These are phyloP conservation scores for Fusarium coicis DNA, from an alignment of 2,329 filamentous ascomycete genomes.

Conservation along the genomic window DNA sequence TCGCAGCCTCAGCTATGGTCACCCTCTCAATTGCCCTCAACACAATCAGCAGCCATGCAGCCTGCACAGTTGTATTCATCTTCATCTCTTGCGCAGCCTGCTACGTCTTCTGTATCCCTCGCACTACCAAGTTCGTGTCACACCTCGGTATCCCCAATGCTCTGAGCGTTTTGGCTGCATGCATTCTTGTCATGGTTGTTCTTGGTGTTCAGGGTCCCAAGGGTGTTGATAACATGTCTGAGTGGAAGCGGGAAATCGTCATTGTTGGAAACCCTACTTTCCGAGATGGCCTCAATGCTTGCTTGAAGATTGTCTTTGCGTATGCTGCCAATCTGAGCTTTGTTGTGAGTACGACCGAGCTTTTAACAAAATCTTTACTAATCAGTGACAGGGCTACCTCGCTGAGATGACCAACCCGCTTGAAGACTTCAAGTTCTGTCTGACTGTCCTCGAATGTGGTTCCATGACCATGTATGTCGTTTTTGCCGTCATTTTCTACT, in stretches of 20 bases:
- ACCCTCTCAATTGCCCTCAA: conserved; percentile 34
- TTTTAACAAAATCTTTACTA: not conserved
- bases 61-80: conserved; percentile 31
- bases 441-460: conserved; percentile 29
- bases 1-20: conserved; percentile 33
- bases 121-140: conserved; percentile 32
- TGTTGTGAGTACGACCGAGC: conserved; percentile 20
- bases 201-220: conserved; percentile 21
- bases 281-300: conserved; percentile 38
- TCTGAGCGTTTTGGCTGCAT: conserved; percentile 26
- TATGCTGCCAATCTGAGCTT: conserved; percentile 42
- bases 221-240: not conserved
- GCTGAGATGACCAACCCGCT: conserved; percentile 39
- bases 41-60: conserved; percentile 26
- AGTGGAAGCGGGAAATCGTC: conserved; percentile 39
- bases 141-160: conserved; percentile 28
- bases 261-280: conserved; percentile 35
- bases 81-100: conserved; percentile 19
- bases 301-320: conserved; percentile 39
- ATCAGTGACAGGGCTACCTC: conserved; percentile 22
- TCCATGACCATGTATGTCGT: conserved; percentile 39
- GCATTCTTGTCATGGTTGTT: conserved; percentile 33
- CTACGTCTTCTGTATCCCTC: conserved; percentile 20
- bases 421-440: conserved; percentile 39
- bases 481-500: conserved; percentile 40